These are phyloP conservation scores for Globisporangium cystogenes DNA, from an alignment of 352 stramenopile species.

Conservation along the genomic window DNA sequence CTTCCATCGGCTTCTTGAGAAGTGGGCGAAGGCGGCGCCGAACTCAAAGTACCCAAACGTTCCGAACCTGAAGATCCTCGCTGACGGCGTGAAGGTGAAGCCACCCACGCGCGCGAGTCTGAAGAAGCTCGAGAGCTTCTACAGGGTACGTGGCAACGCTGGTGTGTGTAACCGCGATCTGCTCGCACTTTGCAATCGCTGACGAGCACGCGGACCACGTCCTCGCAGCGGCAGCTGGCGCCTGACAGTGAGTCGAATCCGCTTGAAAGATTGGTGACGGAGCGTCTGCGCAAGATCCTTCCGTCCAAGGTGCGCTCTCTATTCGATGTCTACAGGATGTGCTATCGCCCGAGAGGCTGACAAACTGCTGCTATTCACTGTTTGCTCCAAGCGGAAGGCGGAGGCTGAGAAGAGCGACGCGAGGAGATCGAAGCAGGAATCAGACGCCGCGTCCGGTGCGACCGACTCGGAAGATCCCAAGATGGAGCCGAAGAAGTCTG, in stretches of 20 bases:
- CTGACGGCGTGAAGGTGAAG: conserved; percentile 39
- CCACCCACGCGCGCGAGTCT: conserved; percentile 31
- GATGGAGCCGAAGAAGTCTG: conserved; percentile 15
- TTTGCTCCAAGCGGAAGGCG: conserved; percentile 1
- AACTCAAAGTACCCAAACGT: conserved; percentile 18
- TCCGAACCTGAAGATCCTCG: conserved; percentile 48
- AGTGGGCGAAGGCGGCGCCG: conserved; percentile 43
- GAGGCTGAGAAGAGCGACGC: conserved; percentile 5
- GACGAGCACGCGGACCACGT: too few relatives aligned
- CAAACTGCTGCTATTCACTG: not conserved
- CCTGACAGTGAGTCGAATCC: conserved; percentile 15
- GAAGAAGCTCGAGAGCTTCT: conserved; percentile 64
- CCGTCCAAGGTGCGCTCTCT: conserved; percentile 26
- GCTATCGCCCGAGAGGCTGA: too few relatives aligned
- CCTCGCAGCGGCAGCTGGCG: conserved; percentile 27
- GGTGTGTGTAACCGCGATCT: not conserved
- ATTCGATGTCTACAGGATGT: not conserved
- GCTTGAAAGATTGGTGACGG: conserved; percentile 35
- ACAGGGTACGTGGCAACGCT: conserved; percentile 32
- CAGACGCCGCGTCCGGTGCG: conserved; percentile 6
- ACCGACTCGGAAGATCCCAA: conserved; percentile 38
- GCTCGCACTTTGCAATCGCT: too few relatives aligned
- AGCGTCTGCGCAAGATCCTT: conserved; percentile 41
- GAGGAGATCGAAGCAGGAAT: conserved; percentile 13
- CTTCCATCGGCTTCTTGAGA: conserved; percentile 57